Percentiles rank a stretch among this genome's conserved stretches.
phyloP scores from a whole-genome alignment of 2,329 filamentous ascomycete species.

The Torrubiella hemipterigena region DNA sequence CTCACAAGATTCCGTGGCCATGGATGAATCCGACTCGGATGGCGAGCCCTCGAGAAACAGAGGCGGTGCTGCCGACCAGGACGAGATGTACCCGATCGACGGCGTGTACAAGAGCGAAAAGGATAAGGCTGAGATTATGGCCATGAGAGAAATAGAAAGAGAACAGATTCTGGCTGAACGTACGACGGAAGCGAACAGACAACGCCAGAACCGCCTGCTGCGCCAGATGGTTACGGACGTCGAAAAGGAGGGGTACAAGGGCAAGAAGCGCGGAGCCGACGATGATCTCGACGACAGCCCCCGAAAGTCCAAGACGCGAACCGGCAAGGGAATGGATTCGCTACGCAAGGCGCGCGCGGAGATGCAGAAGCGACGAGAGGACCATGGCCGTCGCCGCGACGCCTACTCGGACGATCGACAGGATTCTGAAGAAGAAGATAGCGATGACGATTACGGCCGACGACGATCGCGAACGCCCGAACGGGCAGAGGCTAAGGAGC shows the following conservation, averaged over 20 bases:
- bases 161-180: slow-evolving; percentile 86
- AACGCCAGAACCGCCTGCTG: slow-evolving; percentile 71
- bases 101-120: slow-evolving; percentile 66
- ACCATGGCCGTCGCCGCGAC: slow-evolving; percentile 50
- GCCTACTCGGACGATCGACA: slow-evolving; percentile 23
- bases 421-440: slow-evolving; percentile 48
- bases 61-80: slow-evolving; percentile 36
- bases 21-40: slow-evolving; percentile 75
- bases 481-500: slow-evolving; percentile 55
- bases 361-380: slow-evolving; percentile 37
- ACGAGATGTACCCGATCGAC: slow-evolving; percentile 71
- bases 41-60: slow-evolving; percentile 32
- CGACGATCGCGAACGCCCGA: slow-evolving; percentile 41
- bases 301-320: slow-evolving; percentile 64
- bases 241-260: slow-evolving; percentile 48
- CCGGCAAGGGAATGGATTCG: slow-evolving; percentile 50
- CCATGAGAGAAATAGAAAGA: slow-evolving; percentile 79
- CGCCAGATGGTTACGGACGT: slow-evolving; percentile 61
- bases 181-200: slow-evolving; percentile 67
- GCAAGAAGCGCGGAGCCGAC: slow-evolving; percentile 63
- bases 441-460: slow-evolving; percentile 68
- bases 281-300: slow-evolving; percentile 67
- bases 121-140: slow-evolving; percentile 70
- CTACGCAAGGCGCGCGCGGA: slow-evolving; percentile 50
- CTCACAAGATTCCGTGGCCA: slow-evolving; percentile 71